These are phyloP conservation scores for Galerina sulciceps DNA, from an alignment of 768 basidiomycete genomes.

Conservation along the genomic window DNA sequence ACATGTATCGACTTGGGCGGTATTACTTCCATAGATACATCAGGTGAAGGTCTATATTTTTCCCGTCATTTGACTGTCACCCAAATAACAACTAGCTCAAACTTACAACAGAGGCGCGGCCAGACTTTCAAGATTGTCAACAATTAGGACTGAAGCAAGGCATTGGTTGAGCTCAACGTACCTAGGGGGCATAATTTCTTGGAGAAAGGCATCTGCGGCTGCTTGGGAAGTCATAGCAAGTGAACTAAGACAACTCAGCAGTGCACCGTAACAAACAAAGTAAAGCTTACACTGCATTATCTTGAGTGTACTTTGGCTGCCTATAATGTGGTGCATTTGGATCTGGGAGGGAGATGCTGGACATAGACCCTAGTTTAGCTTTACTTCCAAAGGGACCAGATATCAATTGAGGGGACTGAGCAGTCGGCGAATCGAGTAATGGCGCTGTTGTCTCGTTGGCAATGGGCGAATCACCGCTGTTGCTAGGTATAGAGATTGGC, in stretches of 20 bases:
- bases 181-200: conserved; percentile 43
- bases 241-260: conserved; percentile 6
- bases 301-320: background rate
- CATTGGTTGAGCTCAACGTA: conserved; percentile 23
- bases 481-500: background rate
- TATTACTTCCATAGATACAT: conserved; percentile 23
- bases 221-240: conserved; percentile 6
- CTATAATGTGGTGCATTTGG: background rate
- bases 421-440: conserved; percentile 20
- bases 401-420: conserved; percentile 4
- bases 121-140: conserved; percentile 24
- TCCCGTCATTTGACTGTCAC: background rate
- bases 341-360: background rate
- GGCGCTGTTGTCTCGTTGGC: conserved; percentile 21
- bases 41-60: conserved; percentile 23
- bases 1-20: conserved; percentile 24
- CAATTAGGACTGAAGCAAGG: background rate
- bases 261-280: background rate
- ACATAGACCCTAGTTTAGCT: too few relatives aligned
- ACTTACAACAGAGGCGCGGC: conserved; percentile 38
- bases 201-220: conserved; percentile 40
- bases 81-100: background rate
- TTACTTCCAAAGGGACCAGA: background rate
- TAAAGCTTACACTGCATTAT: background rate
- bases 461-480: conserved; percentile 1